Evolutionary conservation across 2,329 filamentous ascomycete genomes (phyloP).

Genomic region (Colletotrichum kahawae): DNA sequence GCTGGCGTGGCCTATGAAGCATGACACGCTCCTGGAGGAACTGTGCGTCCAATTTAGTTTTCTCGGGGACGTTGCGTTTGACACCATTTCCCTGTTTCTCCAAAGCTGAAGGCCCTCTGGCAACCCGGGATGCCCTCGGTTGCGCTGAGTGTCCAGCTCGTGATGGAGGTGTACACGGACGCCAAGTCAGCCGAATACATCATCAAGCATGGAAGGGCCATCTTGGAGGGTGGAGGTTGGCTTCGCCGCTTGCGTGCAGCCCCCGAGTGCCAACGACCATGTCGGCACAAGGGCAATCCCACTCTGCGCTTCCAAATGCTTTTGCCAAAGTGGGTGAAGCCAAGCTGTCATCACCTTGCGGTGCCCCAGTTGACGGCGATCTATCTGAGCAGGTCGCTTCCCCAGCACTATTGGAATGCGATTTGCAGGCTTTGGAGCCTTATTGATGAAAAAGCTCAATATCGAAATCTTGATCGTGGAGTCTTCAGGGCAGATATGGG

Average conservation of each 20-base stretch:
- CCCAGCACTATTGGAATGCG: neutral
- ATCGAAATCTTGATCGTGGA: neutral
- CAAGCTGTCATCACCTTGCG: conserved; percentile 5
- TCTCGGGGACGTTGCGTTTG: neutral
- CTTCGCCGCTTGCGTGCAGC: conserved; percentile 16
- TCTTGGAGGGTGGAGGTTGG: neutral
- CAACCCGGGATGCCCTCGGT: conserved; percentile 9
- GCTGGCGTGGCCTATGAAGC: neutral
- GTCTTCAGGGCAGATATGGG: neutral
- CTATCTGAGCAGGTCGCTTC: neutral
- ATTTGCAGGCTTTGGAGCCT: neutral
- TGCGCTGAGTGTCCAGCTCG: neutral
- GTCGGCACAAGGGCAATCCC: conserved; percentile 14
- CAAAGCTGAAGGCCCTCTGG: neutral
- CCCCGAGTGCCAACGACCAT: neutral
- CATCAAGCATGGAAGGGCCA: neutral
- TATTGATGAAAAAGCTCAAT: neutral
- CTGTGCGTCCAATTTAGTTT: neutral
- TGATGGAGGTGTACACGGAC: conserved; percentile 9
- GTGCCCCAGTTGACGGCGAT: neutral
- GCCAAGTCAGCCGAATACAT: conserved; percentile 12
- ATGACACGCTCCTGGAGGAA: neutral
- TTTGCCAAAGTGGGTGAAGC: neutral
- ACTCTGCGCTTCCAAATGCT: neutral
- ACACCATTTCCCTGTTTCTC: neutral